These are phyloP conservation scores for Trichoderma asperellum DNA, from an alignment of 2,329 filamentous ascomycete species.

Conservation along the genomic window DNA sequence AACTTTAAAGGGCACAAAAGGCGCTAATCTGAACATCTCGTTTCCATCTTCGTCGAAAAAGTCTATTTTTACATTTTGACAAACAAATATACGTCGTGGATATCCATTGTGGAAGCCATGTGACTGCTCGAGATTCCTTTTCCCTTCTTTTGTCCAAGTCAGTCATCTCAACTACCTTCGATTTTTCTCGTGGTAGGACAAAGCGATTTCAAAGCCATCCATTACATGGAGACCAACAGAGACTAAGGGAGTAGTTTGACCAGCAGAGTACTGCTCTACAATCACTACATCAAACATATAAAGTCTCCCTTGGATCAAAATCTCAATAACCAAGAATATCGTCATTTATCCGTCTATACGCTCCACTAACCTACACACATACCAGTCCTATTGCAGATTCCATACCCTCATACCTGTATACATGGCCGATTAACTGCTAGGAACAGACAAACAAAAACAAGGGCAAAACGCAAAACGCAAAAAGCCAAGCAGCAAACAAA, in stretches of 20 bases:
- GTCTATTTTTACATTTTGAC: background rate
- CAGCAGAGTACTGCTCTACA: no score
- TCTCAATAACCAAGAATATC: background rate
- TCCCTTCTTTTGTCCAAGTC: no score
- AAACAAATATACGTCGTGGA: background rate
- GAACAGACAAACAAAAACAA: constrained; percentile 1
- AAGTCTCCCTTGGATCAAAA: background rate
- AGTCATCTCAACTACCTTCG: no score
- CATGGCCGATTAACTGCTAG: constrained; percentile 22
- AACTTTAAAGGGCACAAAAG: background rate
- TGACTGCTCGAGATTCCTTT: no score
- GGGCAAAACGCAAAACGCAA: background rate
- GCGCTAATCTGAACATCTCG: background rate
- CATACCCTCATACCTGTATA: constrained; percentile 16
- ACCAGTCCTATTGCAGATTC: constrained; percentile 23
- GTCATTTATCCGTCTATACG: constrained; percentile 23
- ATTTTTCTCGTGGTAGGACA: no score
- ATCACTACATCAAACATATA: no score
- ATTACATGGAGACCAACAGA: no score
- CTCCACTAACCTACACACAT: constrained; percentile 14
- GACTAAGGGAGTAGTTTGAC: no score
- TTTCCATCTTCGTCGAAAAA: background rate
- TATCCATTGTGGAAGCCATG: no score
- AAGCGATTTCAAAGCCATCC: no score
- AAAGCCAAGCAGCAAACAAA: background rate